Evolutionary conservation across 768 basidiomycete genomes (phyloP).

Genomic region (Rhodotorula sphaerocarpa): DNA sequence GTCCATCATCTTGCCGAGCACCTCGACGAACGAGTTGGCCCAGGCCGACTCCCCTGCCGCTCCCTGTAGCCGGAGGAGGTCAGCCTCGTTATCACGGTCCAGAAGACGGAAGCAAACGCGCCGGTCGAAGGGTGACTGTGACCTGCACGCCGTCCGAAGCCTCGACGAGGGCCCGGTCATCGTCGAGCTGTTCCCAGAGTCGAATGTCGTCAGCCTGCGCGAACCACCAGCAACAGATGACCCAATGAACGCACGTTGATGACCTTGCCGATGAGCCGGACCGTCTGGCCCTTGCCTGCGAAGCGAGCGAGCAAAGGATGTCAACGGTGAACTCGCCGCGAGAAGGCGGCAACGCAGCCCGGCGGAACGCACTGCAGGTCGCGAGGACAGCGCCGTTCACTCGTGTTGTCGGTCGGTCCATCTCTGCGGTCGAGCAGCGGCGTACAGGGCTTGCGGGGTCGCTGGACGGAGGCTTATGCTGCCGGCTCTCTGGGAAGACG

Average conservation of each 20-base stretch:
- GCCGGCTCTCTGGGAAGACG: no score
- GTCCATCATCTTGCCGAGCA: constrained; percentile 16
- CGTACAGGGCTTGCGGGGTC: no score
- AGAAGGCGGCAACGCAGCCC: neutral
- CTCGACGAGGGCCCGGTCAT: constrained; percentile 9
- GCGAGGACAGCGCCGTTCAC: constrained; percentile 23
- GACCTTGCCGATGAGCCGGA: constrained; percentile 28
- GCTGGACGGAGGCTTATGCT: no score
- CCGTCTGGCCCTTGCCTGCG: constrained; percentile 11
- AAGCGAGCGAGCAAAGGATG: neutral
- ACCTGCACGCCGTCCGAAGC: constrained; percentile 18
- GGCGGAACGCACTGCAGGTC: neutral
- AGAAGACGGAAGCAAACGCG: no score
- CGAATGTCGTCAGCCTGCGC: neutral
- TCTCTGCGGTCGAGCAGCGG: no score
- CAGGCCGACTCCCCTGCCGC: constrained; percentile 1
- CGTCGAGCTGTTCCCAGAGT: constrained; percentile 3
- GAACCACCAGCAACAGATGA: no score
- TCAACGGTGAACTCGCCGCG: neutral
- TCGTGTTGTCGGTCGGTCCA: constrained; percentile 33
- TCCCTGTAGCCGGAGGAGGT: no score
- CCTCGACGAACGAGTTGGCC: constrained; percentile 18
- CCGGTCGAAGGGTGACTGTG: constrained; percentile 9
- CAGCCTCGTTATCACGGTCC: no score
- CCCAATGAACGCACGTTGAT: constrained; percentile 4